phyloP scores from a whole-genome alignment of 1,284 basidiomycete genomes.

The Apiotrichum porosum region DNA sequence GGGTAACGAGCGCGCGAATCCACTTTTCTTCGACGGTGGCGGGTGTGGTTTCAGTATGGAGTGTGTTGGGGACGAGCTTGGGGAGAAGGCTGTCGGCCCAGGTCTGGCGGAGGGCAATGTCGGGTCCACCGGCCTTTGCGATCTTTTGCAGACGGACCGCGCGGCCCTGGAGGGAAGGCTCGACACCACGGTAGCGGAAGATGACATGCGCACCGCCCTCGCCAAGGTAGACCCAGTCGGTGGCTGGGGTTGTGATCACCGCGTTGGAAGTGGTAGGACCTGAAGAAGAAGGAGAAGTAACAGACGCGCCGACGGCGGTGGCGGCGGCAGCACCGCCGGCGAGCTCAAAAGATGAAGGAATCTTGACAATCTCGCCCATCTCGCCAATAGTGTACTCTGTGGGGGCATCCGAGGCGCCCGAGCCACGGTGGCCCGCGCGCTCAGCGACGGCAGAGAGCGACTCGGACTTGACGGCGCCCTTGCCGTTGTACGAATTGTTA shows the following conservation, averaged over 20 bases:
- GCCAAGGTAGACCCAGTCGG: conserved; percentile 74
- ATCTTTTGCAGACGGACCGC: conserved; percentile 56
- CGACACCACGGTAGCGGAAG: conserved; percentile 66
- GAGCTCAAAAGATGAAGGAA: conserved; percentile 7
- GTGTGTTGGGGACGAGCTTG: conserved; percentile 55
- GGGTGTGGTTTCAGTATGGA: conserved; percentile 58
- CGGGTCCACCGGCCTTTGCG: conserved; percentile 1
- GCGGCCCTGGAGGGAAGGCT: conserved; percentile 56
- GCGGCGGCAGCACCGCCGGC: not conserved
- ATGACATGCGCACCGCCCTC: conserved; percentile 88
- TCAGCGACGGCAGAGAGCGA: not conserved
- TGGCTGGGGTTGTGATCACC: conserved; percentile 30
- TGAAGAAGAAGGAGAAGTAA: not conserved
- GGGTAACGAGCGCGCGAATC: conserved; percentile 56
- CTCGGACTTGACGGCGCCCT: not conserved
- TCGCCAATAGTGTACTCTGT: conserved; percentile 32
- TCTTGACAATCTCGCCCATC: conserved; percentile 33
- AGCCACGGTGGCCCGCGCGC: not conserved
- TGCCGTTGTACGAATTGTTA: not conserved
- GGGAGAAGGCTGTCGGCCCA: conserved; percentile 35
- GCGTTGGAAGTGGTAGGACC: too few relatives aligned
- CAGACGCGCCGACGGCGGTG: not conserved
- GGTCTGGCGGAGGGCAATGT: conserved; percentile 6
- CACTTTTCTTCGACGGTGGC: conserved; percentile 59
- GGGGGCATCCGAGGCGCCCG: conserved; percentile 20